Conservation (phyloP, 352 stramenopile genomes). For the Peronosclerospora sorghi region DNA sequence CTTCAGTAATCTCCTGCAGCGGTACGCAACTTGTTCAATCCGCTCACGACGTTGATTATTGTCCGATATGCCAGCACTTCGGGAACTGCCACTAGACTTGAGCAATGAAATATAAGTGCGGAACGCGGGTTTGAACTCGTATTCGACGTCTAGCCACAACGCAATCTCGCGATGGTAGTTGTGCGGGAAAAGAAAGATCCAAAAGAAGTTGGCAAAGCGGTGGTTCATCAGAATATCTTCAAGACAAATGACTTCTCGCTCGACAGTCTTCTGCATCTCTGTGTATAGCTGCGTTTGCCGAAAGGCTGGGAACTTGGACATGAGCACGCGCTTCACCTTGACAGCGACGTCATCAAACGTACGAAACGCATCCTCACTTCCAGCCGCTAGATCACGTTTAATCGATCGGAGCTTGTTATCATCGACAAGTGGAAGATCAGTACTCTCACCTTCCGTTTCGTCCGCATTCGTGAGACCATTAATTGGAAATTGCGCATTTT, state of each 20-base stretch:
- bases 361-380: conserved; percentile 66
- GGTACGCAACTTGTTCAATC: conserved; percentile 48
- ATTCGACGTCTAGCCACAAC: conserved; percentile 79
- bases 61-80: conserved; percentile 5
- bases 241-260: conserved; percentile 69
- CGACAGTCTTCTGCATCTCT: conserved; percentile 72
- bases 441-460: conserved; percentile 9
- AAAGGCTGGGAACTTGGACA: conserved; percentile 71
- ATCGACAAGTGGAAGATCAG: conserved; percentile 35
- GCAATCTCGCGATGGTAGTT: conserved; percentile 82
- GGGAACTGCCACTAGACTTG: conserved; percentile 30
- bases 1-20: conserved; percentile 59
- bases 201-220: conserved; percentile 81
- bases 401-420: conserved; percentile 52
- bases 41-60: conserved; percentile 35
- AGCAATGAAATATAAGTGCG: conserved; percentile 53
- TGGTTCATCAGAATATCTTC: conserved; percentile 85
- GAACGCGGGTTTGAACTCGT: conserved; percentile 80
- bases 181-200: conserved; percentile 83
- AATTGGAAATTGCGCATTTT: conserved; percentile 76
- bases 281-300: conserved; percentile 68
- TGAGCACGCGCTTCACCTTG: conserved; percentile 70
- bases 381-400: conserved; percentile 64
- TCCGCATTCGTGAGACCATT: conserved; percentile 12
- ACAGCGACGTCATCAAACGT: conserved; percentile 71